These are phyloP conservation scores for Colletotrichum plurivorum DNA, from an alignment of 2,329 filamentous ascomycete genomes.

Conservation along the genomic window DNA sequence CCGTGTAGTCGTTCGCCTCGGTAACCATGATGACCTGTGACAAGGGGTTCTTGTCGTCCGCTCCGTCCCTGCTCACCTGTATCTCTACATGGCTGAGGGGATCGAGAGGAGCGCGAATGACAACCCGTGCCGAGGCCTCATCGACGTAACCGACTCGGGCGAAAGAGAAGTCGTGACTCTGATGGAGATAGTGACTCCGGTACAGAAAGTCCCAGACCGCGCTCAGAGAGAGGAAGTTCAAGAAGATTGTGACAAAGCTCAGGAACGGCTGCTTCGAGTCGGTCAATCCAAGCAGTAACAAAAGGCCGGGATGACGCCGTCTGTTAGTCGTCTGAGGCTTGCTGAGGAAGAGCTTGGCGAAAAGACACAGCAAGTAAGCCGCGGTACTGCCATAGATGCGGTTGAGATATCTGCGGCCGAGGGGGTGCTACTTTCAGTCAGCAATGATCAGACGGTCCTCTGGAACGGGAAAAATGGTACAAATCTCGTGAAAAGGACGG, in stretches of 20 bases:
- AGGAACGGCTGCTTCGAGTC: neutral
- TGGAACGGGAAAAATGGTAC: neutral
- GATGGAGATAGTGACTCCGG: conserved; percentile 68
- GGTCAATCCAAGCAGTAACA: conserved; percentile 21
- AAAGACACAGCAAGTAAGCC: neutral
- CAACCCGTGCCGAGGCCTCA: conserved; percentile 69
- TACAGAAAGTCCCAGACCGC: conserved; percentile 66
- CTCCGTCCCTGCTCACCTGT: conserved; percentile 49
- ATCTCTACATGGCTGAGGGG: conserved; percentile 54
- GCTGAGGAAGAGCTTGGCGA: neutral
- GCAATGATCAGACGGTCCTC: neutral
- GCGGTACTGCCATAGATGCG: conserved; percentile 19
- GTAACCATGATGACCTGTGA: conserved; percentile 62
- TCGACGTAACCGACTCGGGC: conserved; percentile 76
- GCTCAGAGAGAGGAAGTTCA: conserved; percentile 17
- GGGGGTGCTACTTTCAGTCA: conserved; percentile 19
- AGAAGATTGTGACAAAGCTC: neutral
- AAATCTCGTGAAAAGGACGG: conserved; percentile 26
- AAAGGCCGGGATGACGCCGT: neutral
- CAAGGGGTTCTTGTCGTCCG: fast-evolving
- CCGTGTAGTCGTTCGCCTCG: conserved; percentile 73
- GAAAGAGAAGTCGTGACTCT: conserved; percentile 71
- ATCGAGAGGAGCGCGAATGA: conserved; percentile 69
- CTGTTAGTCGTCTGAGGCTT: neutral
- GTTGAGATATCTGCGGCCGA: conserved; percentile 23